Evolutionary conservation across 2,329 filamentous ascomycete genomes (phyloP).

Genomic region (Fusarium sublunatum): DNA sequence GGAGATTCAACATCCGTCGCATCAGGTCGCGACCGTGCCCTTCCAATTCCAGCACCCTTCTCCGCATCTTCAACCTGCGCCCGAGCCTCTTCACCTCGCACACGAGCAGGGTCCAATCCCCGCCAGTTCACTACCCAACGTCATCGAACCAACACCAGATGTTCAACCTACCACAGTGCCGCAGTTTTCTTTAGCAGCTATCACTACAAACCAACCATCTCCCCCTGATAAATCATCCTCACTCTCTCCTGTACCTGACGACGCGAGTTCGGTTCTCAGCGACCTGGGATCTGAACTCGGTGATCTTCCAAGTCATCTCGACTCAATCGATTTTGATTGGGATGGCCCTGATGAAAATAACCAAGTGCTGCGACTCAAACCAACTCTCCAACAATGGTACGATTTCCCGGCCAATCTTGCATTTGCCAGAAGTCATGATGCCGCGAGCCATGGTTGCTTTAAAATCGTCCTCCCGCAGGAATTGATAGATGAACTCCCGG

Average conservation of each 20-base stretch:
- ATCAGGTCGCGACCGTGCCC: conserved; percentile 17
- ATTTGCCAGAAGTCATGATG: conserved; percentile 48
- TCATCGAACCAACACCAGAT: conserved; percentile 34
- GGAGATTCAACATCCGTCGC: conserved; percentile 37
- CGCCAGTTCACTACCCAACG: conserved; percentile 28
- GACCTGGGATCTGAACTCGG: conserved; percentile 32
- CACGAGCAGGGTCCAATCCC: conserved; percentile 35
- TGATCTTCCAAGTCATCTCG: conserved; percentile 42
- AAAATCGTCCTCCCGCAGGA: conserved; percentile 52
- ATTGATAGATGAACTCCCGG: conserved; percentile 49
- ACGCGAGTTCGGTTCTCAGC: conserved; percentile 44
- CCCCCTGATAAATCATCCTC: neutral
- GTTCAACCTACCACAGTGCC: conserved; percentile 14
- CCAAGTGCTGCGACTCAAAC: conserved; percentile 50
- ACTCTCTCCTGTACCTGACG: conserved; percentile 16
- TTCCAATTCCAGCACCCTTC: conserved; percentile 24
- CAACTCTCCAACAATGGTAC: conserved; percentile 51
- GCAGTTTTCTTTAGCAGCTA: conserved; percentile 2
- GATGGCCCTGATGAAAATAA: conserved; percentile 48
- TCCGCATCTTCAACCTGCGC: conserved; percentile 12
- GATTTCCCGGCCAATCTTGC: conserved; percentile 53
- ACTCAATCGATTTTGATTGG: conserved; percentile 49
- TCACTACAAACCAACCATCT: conserved; percentile 12
- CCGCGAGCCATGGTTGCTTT: conserved; percentile 53
- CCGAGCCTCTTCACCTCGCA: conserved; percentile 18